Percentiles rank a stretch among this genome's conserved stretches.
Conservation (phyloP, 352 stramenopile species). For the Phytophthora lateralis region DNA sequence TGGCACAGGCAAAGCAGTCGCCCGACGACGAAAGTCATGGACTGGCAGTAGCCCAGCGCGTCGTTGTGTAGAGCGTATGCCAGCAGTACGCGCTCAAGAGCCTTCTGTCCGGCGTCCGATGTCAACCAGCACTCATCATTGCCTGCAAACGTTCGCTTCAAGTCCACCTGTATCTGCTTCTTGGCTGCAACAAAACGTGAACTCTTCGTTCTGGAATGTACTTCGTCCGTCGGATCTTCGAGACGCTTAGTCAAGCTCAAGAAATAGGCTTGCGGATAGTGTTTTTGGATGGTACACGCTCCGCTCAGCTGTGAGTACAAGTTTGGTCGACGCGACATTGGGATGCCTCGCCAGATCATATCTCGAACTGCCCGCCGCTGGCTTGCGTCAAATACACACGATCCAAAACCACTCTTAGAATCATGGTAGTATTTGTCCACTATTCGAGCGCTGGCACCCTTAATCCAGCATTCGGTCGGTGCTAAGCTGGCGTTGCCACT, state of each 20-base stretch:
- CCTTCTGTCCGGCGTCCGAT: conserved; percentile 39
- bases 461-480: neutral
- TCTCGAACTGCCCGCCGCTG: conserved; percentile 19
- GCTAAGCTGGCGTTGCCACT: neutral
- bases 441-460: neutral
- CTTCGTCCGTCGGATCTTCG: conserved; percentile 28
- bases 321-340: conserved; percentile 38
- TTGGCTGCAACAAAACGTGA: conserved; percentile 42
- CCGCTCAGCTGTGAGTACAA: conserved; percentile 62
- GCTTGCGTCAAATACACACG: conserved; percentile 7
- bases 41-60: conserved; percentile 87
- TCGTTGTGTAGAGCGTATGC: conserved; percentile 84
- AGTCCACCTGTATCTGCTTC: conserved; percentile 66
- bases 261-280: conserved; percentile 44
- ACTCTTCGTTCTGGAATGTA: conserved; percentile 16
- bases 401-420: neutral
- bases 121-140: conserved; percentile 71
- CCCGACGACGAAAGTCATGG: conserved; percentile 89
- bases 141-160: conserved; percentile 72
- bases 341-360: conserved; percentile 62
- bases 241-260: conserved; percentile 23
- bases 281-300: conserved; percentile 23
- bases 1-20: conserved; percentile 71
- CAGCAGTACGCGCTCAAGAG: conserved; percentile 72
- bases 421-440: neutral